A percentile compares a stretch with the other conserved stretches of the same genome.
Evolutionary conservation across 768 basidiomycete genomes (phyloP).

Genomic region (Naganishia onofrii): DNA sequence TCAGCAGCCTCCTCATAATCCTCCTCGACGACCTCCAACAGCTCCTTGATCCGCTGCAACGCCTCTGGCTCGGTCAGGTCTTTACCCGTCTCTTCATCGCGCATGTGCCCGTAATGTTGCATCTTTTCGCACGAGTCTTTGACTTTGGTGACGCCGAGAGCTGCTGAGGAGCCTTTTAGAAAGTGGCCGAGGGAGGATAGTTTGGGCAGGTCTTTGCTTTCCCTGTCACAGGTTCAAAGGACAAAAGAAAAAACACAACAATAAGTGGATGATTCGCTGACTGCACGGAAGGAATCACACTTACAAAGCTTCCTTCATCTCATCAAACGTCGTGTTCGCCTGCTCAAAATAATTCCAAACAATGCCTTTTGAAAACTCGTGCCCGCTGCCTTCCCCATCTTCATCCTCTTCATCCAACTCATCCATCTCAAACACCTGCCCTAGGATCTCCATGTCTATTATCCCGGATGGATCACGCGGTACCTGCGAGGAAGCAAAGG

Average conservation of each 20-base stretch:
- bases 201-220: conserved; percentile 60
- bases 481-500: conserved; percentile 25
- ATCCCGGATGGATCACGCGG: conserved; percentile 45
- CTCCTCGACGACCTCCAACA: conserved; percentile 62
- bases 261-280: too few relatives aligned
- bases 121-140: conserved; percentile 84
- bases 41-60: conserved; percentile 58
- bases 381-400: conserved; percentile 66
- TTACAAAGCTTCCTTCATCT: conserved; percentile 78
- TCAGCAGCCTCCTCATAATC: conserved; percentile 69
- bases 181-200: conserved; percentile 84
- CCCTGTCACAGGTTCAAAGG: neutral
- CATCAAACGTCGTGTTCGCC: conserved; percentile 67
- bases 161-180: conserved; percentile 94
- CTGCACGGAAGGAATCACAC: too few relatives aligned
- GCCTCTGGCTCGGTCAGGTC: conserved; percentile 45
- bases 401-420: conserved; percentile 47
- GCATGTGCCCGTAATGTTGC: conserved; percentile 74
- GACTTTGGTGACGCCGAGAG: conserved; percentile 78
- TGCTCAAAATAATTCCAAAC: conserved; percentile 77
- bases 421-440: conserved; percentile 82
- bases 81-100: conserved; percentile 57
- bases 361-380: conserved; percentile 76
- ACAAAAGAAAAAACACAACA: too few relatives aligned
- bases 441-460: conserved; percentile 76